These are phyloP conservation scores for Conoideocrella luteorostrata DNA, from an alignment of 2,329 filamentous ascomycete species.

Conservation along the genomic window DNA sequence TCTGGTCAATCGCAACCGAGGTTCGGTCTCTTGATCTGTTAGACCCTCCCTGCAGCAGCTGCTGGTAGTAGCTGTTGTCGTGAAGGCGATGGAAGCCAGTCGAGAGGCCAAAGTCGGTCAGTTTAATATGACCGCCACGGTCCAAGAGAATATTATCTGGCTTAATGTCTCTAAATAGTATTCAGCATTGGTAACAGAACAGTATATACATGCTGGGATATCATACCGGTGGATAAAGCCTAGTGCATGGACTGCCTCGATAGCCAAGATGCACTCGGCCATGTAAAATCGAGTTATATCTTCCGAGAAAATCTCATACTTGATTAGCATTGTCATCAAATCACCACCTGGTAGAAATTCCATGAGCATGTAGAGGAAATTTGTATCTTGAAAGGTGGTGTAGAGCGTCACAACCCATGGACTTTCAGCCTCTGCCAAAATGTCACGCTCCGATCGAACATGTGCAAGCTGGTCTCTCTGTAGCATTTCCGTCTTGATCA, in stretches of 20 bases:
- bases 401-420: conserved; percentile 81
- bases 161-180: conserved; percentile 93
- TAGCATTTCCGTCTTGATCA: conserved; percentile 89
- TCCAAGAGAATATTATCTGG: conserved; percentile 95
- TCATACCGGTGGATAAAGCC: conserved; percentile 91
- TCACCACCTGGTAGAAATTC: conserved; percentile 97
- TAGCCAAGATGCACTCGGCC: conserved; percentile 91
- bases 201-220: too few relatives aligned
- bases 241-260: conserved; percentile 85
- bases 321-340: conserved; percentile 79
- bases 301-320: conserved; percentile 78
- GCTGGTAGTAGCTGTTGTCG: conserved; percentile 95
- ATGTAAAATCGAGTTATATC: conserved; percentile 77
- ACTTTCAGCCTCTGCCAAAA: conserved; percentile 84
- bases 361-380: conserved; percentile 89
- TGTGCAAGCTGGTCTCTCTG: conserved; percentile 88
- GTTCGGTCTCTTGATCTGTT: conserved; percentile 70
- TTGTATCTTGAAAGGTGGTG: conserved; percentile 79
- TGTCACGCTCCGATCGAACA: conserved; percentile 83
- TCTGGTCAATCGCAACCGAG: conserved; percentile 85
- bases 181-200: too few relatives aligned
- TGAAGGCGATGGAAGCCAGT: conserved; percentile 96
- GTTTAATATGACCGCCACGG: conserved; percentile 82
- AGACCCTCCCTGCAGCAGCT: conserved; percentile 74
- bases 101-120: conserved; percentile 92